Conservation (phyloP, 176 grass and related monocot species). For the Alopecurus myosuroides region DNA sequence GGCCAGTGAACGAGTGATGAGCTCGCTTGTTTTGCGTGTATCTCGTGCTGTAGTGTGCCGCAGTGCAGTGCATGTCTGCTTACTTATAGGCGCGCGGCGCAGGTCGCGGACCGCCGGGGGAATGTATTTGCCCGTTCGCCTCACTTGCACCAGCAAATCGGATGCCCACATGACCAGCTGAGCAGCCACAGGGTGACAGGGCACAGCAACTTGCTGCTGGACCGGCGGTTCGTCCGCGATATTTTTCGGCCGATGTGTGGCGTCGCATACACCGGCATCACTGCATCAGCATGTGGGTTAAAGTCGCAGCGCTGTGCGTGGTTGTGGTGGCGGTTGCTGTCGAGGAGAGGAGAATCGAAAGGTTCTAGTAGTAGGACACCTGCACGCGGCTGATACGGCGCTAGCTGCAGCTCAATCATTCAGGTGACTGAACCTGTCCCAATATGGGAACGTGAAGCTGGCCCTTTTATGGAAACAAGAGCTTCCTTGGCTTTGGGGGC, state of each 20-base stretch:
- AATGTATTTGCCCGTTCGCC: conserved; percentile 1
- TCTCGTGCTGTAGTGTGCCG: background rate
- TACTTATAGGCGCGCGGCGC: conserved; percentile 22
- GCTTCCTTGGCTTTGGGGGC: no score
- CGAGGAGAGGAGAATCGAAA: background rate
- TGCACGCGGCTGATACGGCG: background rate
- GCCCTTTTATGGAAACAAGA: background rate
- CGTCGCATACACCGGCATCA: background rate
- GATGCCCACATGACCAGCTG: no score
- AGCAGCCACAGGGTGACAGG: no score
- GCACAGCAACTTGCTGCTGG: background rate
- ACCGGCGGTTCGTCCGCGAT: background rate
- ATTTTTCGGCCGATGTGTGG: background rate
- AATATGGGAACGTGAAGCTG: background rate
- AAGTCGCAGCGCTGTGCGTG: background rate
- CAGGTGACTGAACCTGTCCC: background rate
- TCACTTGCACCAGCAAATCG: conserved; percentile 20
- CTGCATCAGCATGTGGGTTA: background rate
- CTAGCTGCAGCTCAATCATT: background rate
- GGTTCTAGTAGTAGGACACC: background rate
- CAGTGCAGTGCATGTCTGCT: background rate
- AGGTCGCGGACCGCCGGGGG: background rate
- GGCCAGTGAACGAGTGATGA: background rate
- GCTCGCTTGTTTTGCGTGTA: no score
- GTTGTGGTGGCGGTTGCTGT: conserved; percentile 3